Base-by-base conservation (phyloP, 768 basidiomycete genomes). In the Boletus vermiculosoides region DNA sequence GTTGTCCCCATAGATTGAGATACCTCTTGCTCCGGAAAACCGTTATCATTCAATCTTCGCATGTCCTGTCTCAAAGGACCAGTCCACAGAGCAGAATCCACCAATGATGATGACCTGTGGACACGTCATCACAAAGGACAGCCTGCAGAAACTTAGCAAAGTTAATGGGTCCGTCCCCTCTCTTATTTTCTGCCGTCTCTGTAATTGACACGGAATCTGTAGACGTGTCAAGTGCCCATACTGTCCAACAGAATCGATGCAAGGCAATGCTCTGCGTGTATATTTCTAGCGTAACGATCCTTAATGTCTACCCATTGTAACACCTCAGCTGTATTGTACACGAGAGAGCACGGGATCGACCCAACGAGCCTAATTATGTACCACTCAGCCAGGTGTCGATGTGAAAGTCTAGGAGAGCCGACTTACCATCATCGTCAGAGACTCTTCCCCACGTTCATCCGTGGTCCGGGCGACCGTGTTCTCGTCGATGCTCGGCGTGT, bases 51-150 rank as follows among this genome's bases (percentile, higher is more conserved):
- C 95, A 1, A 89, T 98, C 55, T 98, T 99, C 71, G 87, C 94
- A 46, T 99, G 97, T 72, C 92, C 97, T 0, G 97, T 99, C 22
- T 96, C 94, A 10, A 98, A 98, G 74, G 96, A 98, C 66, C 96
- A 97, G 74, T 87, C 94, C 23, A 95, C 92, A 5, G 89, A 92
- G 51, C 73, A 80, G 56, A 99, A 99, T 70, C 97, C 94, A 10
- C 96, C 97, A 0, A 97, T 97, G 93, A 95, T 98, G 90, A 88
- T 99, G 80, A 76, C 78, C 4, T 98, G 97, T 69, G 97, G 96
- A 2, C 97, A 99, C 73, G 94, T 97, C 37, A 87, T 99, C 45
- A 88, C 92, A 2, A 89, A 89, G 69, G 96, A 98, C 66, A 96
- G 92, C 71, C 75, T 98, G 60, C 84, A 85, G 60, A 92, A 94